Base-by-base conservation (phyloP, 2,329 filamentous ascomycete species). In the Fusarium udum region DNA sequence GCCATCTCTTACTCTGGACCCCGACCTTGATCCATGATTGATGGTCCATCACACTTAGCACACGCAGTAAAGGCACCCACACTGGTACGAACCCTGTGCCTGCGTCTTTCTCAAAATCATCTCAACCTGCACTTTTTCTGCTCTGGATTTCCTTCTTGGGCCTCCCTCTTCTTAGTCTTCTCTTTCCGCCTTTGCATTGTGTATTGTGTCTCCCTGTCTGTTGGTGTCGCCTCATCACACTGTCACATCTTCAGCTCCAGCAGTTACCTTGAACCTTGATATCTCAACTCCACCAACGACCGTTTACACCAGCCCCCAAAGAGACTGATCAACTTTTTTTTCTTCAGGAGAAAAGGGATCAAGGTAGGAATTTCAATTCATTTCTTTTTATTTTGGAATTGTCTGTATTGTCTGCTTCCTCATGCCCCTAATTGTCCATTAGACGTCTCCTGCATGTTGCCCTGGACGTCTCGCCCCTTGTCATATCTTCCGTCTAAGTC, bases 1-100 rank as follows among this genome's bases (percentile, higher is more conserved):
- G 84, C 85, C 83, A 79, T 80, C 81, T 83, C 81, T 81, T 80
- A 81, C 80, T 82, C 79, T 81, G 71, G 76, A 77, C 75, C 69
- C 74, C 74, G 63, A 77, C 78, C 77, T 80, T 82, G 81, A 83
- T 81, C 81, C 72, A 71, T 73, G 72, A 75, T 75, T 73, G 65
- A 75, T 74, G 72, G 65, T 32, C 65, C 56, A 75, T 74, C 72
- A 74, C 72, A 74, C 56, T 73, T 58, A 74, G 72, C 78, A 80
- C 79, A 71, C 70, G 72, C 71, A 73, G 70, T 71, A 64, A 65
- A 66, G 53, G 69, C 72, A 73, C 57, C 72, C 74, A 78, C 74
- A 68, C 59, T 58, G 57, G 43, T 57, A 60, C 52, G 64, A 67
- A 72, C 71, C 72, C 70, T 77, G 74, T 64, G 69, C 40, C 46